phyloP scores from a whole-genome alignment of 805 yeast species.

The Starmerella bombi region DNA sequence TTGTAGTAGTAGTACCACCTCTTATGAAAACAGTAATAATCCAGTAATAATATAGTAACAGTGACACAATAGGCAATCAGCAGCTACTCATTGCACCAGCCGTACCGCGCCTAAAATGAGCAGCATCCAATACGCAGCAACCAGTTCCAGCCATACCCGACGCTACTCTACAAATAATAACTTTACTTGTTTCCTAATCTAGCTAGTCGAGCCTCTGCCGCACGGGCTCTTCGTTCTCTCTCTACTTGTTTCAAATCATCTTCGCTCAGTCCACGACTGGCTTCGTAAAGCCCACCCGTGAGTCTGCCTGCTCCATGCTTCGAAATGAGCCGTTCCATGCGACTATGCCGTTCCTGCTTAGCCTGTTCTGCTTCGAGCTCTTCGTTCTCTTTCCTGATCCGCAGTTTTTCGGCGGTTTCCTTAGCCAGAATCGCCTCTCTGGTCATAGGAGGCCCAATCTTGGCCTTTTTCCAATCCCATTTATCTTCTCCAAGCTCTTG shows the following conservation, averaged over 20 bases:
- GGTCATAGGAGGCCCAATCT: constrained; percentile 44
- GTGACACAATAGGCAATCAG: no score
- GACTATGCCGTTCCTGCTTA: constrained; percentile 15
- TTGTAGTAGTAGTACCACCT: no score
- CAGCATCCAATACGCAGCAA: no score
- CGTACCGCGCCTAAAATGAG: no score
- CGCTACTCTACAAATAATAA: no score
- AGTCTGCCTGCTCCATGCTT: constrained; percentile 22
- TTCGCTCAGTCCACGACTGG: constrained; percentile 43
- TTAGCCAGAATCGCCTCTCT: constrained; percentile 26
- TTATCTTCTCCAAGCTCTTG: constrained; percentile 50
- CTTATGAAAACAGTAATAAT: no score
- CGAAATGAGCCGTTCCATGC: constrained; percentile 20
- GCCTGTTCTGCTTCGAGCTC: constrained; percentile 16
- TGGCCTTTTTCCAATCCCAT: constrained; percentile 58
- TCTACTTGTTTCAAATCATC: constrained; percentile 65
- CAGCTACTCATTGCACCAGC: no score
- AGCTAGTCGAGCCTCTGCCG: constrained; percentile 77
- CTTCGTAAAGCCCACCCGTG: constrained; percentile 17
- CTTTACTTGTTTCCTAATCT: constrained; percentile 11
- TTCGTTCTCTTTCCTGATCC: constrained; percentile 17
- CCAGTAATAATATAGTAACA: no score
- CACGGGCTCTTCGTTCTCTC: constrained; percentile 92
- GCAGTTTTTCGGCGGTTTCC: constrained; percentile 19
- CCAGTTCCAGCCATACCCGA: no score